Evolutionary conservation across 805 yeast genomes (phyloP).

Genomic region (Suhomyces sp.): DNA sequence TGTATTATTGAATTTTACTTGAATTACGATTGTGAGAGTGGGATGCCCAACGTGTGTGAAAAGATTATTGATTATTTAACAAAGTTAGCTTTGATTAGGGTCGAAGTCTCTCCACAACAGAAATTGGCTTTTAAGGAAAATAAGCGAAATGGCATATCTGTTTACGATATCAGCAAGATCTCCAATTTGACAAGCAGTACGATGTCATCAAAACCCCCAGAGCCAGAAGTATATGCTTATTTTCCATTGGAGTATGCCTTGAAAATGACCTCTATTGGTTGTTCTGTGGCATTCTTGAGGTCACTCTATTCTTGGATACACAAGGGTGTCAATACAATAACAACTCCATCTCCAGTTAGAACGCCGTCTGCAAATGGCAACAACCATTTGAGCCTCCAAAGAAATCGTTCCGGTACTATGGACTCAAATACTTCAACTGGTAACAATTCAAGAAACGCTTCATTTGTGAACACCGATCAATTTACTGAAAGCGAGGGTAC

Average conservation of each 20-base stretch:
- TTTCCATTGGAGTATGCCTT: slow-evolving; percentile 82
- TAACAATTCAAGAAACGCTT: slow-evolving; percentile 30
- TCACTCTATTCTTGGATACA: slow-evolving; percentile 88
- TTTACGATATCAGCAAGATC: slow-evolving; percentile 69
- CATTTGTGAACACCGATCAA: slow-evolving; percentile 20
- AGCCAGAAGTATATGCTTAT: slow-evolving; percentile 49
- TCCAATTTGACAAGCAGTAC: slow-evolving; percentile 75
- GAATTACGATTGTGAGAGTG: slow-evolving; percentile 90
- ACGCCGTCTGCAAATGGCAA: slow-evolving; percentile 3
- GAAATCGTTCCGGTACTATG: slow-evolving; percentile 29
- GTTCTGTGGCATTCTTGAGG: slow-evolving; percentile 77
- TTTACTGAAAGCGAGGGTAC: slow-evolving; percentile 63
- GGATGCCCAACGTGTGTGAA: slow-evolving; percentile 84
- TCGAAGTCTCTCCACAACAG: slow-evolving; percentile 71
- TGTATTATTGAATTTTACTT: slow-evolving; percentile 88
- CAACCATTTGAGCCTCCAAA: slow-evolving; percentile 10
- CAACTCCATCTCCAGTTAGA: slow-evolving; percentile 1
- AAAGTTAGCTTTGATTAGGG: slow-evolving; percentile 65
- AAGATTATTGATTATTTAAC: slow-evolving; percentile 75
- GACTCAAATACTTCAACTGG: slow-evolving; percentile 28
- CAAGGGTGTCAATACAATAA: slow-evolving; percentile 35
- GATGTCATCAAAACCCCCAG: slow-evolving; percentile 54
- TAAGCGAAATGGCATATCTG: slow-evolving; percentile 56
- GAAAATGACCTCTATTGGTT: slow-evolving; percentile 76
- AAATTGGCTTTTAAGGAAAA: slow-evolving; percentile 46